phyloP scores from a whole-genome alignment of 345 rosid species.

The Abelmoschus esculentus region DNA sequence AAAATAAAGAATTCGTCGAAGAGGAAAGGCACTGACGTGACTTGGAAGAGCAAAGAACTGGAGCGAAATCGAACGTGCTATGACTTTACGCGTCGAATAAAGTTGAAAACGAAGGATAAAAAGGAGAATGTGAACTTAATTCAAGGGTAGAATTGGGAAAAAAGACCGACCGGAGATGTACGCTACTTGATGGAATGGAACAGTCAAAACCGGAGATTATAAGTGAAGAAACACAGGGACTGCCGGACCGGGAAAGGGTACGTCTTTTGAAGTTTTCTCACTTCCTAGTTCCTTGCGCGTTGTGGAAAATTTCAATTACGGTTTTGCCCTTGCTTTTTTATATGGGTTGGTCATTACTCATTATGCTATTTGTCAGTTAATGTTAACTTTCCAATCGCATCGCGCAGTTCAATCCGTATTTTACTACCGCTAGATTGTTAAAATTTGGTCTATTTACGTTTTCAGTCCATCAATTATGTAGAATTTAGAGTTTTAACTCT shows the following conservation, averaged over 20 bases:
- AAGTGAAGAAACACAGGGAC: background rate
- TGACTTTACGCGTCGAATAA: slow-evolving; percentile 31
- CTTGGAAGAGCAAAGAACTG: slow-evolving; percentile 13
- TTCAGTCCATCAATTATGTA: background rate
- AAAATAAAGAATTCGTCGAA: background rate
- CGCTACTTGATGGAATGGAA: slow-evolving; percentile 27
- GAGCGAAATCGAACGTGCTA: slow-evolving; percentile 12
- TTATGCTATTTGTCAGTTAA: background rate
- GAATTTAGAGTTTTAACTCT: too few species aligned
- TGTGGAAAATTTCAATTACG: slow-evolving; percentile 17
- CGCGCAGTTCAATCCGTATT: slow-evolving; percentile 10
- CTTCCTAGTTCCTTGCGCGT: slow-evolving; percentile 4
- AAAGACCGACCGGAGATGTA: slow-evolving; percentile 5
- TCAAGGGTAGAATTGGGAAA: slow-evolving; percentile 10
- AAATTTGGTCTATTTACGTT: background rate
- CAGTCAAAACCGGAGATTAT: slow-evolving; percentile 11
- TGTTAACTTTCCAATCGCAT: background rate
- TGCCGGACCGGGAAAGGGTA: background rate
- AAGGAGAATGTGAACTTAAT: slow-evolving; percentile 11
- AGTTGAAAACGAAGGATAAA: slow-evolving; percentile 9
- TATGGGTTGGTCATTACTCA: background rate
- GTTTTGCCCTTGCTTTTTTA: slow-evolving; percentile 26
- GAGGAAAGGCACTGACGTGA: background rate
- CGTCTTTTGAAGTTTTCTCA: slow-evolving; percentile 26
- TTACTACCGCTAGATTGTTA: slow-evolving; percentile 7